Base-by-base conservation (phyloP, 352 stramenopile genomes). In the Pythium pyrilobum region DNA sequence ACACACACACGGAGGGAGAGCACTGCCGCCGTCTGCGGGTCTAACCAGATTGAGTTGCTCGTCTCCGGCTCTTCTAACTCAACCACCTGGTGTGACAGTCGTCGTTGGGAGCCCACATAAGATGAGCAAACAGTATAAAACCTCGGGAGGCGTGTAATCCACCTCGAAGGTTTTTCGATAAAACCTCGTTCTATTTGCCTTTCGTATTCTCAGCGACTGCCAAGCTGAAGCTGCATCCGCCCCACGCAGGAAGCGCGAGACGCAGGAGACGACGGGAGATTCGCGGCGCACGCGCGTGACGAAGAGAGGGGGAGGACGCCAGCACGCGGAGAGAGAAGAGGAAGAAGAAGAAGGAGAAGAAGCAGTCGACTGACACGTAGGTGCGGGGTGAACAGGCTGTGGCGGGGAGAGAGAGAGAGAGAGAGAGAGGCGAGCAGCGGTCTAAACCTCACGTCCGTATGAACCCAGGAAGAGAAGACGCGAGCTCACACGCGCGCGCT, bases 1-100 rank as follows among this genome's bases (percentile, higher is more conserved):
- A 69, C 47, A n/a, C n/a, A n/a, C n/a, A 46, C 23, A 71, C 63
- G 0, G 23, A 66, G 43, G n/a, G n/a, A n/a, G n/a, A n/a, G n/a
- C n/a, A n/a, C n/a, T n/a, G n/a, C n/a, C n/a, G n/a, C n/a, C n/a
- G n/a, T n/a, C n/a, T n/a, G n/a, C n/a, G n/a, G n/a, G n/a, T n/a
- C n/a, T 33, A 49, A 49, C 42, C 42, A 52, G 45, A 52, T 32
- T 15, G 25, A 29, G 18, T 38, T 24, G 13, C 7, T 28, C 16
- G 31, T 20, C 9, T 13, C 50, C 34, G 50, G 29, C 40, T 58
- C 39, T 42, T 58, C 50, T 58, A 29, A 18, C 38, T 39, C 37
- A 48, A 48, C 50, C 49, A 58, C 28, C 39, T 58, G 50, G 50
- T 58, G 50, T 58, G 50, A 58, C 50, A 58, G 40, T 38, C 49